Base-by-base conservation (phyloP, 2,329 filamentous ascomycete species). In the Talaromyces pinophilus region DNA sequence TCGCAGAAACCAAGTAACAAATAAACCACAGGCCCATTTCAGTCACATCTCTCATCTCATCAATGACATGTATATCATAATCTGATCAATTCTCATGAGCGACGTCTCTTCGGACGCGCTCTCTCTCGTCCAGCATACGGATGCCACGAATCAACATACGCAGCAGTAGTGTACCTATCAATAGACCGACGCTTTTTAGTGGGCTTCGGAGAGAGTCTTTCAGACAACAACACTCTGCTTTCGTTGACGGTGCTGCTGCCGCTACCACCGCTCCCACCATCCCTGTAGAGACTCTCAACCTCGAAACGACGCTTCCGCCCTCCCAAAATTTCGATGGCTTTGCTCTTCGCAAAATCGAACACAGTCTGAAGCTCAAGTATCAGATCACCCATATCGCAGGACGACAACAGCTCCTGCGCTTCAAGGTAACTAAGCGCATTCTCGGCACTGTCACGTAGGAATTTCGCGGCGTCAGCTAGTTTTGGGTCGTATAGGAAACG, bases 391-490 rank as follows among this genome's bases (percentile, higher is more conserved):
- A 25, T 48, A 17, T 40, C 5, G 28, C 17, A 46, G 17, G 25
- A 22, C 0, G 73, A 66, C 13, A 78, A 63, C 64, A 78, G 67
- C 15, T 64, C 63, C 61, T 79, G 72, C 10, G 71, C 63, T 30
- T 70, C 67, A 8, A 82, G 70, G 57, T 78, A 79, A 15, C 72
- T 70, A 17, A 80, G 71, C 1, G 75, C 71, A 63, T 81, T 81
- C 65, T 82, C 80, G 5, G 79, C 78, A 1, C 78, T 81, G 69
- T 82, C 80, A 3, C 80, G 77, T 30, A 82, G 75, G 60, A 81
- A 82, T 59, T 77, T 77, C 28, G 78, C 77, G 0, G 74, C 71
- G 25, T 71, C 68, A 42, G 72, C 69, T 70, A 72, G 35, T 75
- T 35, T 63, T 67, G 44, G 71, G 64, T 44, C 46, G 6, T 55